Conservation (phyloP, 371 early-diverging fungal genomes). For the Vairimorpha ceranae region DNA sequence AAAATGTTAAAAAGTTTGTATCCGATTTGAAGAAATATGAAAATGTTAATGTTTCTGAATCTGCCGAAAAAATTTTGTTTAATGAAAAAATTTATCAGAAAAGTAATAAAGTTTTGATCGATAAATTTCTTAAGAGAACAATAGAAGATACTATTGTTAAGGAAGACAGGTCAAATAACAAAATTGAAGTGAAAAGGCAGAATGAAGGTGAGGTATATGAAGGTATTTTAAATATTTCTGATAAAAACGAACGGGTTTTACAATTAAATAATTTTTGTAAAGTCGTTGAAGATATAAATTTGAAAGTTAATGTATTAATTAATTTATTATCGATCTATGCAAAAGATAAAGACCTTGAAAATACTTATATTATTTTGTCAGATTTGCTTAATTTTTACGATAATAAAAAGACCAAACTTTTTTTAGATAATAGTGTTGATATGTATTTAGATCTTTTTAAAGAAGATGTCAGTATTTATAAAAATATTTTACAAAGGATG, state of each 20-base stretch:
- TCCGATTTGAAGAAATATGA: conserved; percentile 38
- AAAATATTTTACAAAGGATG: conserved; percentile 2
- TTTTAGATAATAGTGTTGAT: neutral
- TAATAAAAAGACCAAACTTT: neutral
- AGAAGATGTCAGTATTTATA: conserved; percentile 1
- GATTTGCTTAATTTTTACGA: neutral
- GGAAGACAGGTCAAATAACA: conserved; percentile 25
- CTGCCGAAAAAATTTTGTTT: conserved; percentile 23
- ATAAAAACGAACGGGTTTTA: conserved; percentile 13
- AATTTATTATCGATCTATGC: conserved; percentile 33
- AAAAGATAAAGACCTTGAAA: conserved; percentile 7
- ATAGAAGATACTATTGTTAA: conserved; percentile 11
- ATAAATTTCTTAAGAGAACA: conserved; percentile 18
- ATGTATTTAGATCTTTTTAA: conserved; percentile 29
- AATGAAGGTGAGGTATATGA: conserved; percentile 34
- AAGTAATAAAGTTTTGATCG: conserved; percentile 15
- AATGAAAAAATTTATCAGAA: conserved; percentile 12
- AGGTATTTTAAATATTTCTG: conserved; percentile 17
- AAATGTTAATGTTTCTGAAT: conserved; percentile 2
- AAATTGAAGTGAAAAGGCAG: conserved; percentile 16
- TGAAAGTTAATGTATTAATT: conserved; percentile 3
- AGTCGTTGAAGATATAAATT: neutral
- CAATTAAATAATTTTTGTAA: conserved; percentile 8
- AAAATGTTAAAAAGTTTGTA: conserved; percentile 53
- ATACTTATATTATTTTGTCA: conserved; percentile 15